phyloP scores from a whole-genome alignment of 345 rosid species.

The Microcos paniculata region DNA sequence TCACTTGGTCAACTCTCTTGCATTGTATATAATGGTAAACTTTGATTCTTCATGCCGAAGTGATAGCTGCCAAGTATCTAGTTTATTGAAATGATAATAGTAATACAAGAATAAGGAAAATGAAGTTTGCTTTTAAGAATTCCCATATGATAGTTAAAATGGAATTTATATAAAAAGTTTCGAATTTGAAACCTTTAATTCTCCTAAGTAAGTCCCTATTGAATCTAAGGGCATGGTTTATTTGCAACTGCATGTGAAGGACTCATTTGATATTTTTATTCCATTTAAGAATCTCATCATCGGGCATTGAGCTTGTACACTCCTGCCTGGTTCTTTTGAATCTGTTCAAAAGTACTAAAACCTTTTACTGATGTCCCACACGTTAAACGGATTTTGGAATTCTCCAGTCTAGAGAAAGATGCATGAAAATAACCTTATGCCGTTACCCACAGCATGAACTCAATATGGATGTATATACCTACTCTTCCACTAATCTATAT shows the following conservation, averaged over 20 bases:
- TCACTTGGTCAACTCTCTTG: neutral
- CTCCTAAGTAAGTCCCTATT: too few species aligned
- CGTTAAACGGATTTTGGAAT: too few species aligned
- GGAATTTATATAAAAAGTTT: too few species aligned
- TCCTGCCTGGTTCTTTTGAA: too few species aligned
- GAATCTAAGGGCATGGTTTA: neutral
- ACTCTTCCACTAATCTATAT: neutral
- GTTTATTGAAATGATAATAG: too few species aligned
- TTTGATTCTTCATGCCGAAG: neutral
- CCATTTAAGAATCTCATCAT: neutral
- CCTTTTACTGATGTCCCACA: neutral
- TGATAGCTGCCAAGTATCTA: too few species aligned
- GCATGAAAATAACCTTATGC: neutral
- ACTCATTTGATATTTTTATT: neutral
- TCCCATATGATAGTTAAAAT: too few species aligned
- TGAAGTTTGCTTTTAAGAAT: too few species aligned
- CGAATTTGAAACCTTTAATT: too few species aligned
- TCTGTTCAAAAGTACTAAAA: neutral
- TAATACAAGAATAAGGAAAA: neutral
- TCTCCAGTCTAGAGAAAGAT: too few species aligned
- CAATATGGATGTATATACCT: neutral
- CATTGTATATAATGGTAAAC: neutral
- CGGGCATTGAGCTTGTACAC: neutral
- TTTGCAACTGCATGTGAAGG: neutral
- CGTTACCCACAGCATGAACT: neutral